Base-by-base conservation (phyloP, 352 stramenopile genomes). In the Aphanomyces euteiches region DNA sequence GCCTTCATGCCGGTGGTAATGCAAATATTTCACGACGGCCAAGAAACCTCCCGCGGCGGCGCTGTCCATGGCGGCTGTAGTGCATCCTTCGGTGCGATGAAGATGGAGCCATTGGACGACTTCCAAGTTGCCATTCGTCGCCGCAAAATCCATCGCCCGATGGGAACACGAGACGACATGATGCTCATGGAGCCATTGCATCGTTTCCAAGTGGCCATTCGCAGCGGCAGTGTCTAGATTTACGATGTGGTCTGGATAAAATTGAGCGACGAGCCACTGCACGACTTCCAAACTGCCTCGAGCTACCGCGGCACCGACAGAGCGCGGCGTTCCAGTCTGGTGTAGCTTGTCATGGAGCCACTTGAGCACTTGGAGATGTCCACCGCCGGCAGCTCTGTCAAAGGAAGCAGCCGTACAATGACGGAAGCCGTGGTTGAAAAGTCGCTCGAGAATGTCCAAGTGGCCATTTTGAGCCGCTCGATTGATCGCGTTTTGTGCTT, bases 71-170 rank as follows among this genome's bases (percentile, higher is more conserved):
- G 72, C 72, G 34, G 73, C 67, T 21, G 69, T 48, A 7, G 60
- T 65, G 58, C 69, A 76, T 1, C 74, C 74, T n/a, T 68, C 74
- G 2, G 45, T 57, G 4, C 74, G 72, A 37, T 79, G 57, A 7
- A 71, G 34, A 48, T 76, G 53, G 7, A 81, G 47, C 74, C 76
- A 81, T n/a, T 69, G 45, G 56, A 79, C 73, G 66, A 79, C 76
- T 3, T 65, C n/a, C 3, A 45, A n/a, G 5, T 79, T 72, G 28
- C 72, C 72, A 36, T 79, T 78, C 54, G 59, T 77, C 4, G 72
- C 72, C 47, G 76, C 76, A 39, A 78, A 73, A 34, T 72, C 73
- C 63, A 79, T 78, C 19, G 76, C 74, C 54, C 76, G 75, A 5
- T 50, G 72, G 8, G 75, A 78, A 15, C 67, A 76, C 7, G 73